Evolutionary conservation across 83 land plant species (phyloP).

Genomic region (Picea engelmannii): DNA sequence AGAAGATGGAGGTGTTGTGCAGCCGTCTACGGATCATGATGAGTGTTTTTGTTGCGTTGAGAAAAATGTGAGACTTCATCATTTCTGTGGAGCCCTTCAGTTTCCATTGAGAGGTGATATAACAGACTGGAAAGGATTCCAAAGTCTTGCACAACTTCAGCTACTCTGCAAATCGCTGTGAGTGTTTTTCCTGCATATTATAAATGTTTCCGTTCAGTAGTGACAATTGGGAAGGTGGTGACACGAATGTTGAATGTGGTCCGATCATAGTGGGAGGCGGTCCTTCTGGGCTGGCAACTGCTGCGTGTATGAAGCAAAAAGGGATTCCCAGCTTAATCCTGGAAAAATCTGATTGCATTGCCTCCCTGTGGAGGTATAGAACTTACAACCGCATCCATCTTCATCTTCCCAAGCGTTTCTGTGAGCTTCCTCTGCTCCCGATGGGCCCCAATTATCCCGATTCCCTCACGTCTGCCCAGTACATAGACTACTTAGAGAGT

Average conservation of each 20-base stretch:
- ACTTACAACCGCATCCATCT: conserved; percentile 81
- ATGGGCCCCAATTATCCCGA: conserved; percentile 46
- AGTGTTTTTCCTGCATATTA: too few relatives aligned
- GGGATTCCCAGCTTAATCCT: conserved; percentile 56
- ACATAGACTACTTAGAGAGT: conserved; percentile 23
- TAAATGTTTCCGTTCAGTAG: too few relatives aligned
- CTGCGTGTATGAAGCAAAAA: conserved; percentile 63
- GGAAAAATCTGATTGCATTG: conserved; percentile 67
- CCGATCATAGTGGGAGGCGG: conserved; percentile 86
- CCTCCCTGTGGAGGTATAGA: conserved; percentile 75
- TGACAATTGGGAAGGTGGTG: too few relatives aligned
- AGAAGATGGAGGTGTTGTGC: too few relatives aligned
- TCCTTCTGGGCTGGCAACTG: conserved; percentile 80
- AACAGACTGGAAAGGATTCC: too few relatives aligned
- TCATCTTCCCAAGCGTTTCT: conserved; percentile 83
- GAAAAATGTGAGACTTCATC: too few relatives aligned
- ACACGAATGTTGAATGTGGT: conserved; percentile 16
- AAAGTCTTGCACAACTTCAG: too few relatives aligned
- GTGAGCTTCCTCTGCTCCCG: conserved; percentile 75
- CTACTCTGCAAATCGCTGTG: too few relatives aligned
- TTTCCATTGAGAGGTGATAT: too few relatives aligned
- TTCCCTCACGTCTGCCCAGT: conserved; percentile 29
- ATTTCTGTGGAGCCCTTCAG: too few relatives aligned
- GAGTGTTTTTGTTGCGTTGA: too few relatives aligned
- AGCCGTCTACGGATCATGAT: too few relatives aligned